phyloP scores from a whole-genome alignment of 2,329 filamentous ascomycete species.

The Penicillium thymicola region DNA sequence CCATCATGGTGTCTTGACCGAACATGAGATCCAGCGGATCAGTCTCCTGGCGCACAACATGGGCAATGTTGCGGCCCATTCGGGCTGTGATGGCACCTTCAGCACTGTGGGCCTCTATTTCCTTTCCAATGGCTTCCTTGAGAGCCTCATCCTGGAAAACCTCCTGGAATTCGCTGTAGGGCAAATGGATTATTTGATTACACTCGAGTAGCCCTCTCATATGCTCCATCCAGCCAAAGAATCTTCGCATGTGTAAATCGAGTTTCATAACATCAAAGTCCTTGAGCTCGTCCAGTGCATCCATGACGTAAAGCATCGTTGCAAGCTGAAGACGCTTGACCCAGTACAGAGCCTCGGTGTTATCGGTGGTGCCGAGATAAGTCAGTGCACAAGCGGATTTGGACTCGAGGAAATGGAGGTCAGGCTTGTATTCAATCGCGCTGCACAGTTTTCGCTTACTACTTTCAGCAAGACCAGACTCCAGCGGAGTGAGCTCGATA shows the following conservation, averaged over 20 bases:
- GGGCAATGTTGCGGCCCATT: constrained; percentile 31
- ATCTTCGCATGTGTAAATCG: constrained; percentile 28
- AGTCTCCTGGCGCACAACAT: constrained; percentile 26
- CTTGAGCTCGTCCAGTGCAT: constrained; percentile 25
- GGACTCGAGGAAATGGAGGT: constrained; percentile 23
- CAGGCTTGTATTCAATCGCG: constrained; percentile 27
- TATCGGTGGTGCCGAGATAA: not conserved
- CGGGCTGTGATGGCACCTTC: constrained; percentile 32
- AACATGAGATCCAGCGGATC: constrained; percentile 37
- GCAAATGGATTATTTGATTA: constrained; percentile 25
- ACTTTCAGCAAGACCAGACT: constrained; percentile 14
- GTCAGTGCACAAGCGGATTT: constrained; percentile 13
- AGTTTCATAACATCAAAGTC: constrained; percentile 13
- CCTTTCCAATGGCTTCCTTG: constrained; percentile 23
- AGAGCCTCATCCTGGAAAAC: constrained; percentile 15
- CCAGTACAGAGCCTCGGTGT: constrained; percentile 14
- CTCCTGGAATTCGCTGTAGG: constrained; percentile 21
- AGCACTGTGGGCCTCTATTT: constrained; percentile 22
- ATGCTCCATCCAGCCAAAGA: constrained; percentile 30
- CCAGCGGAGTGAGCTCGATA: constrained; percentile 29
- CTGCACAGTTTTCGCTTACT: constrained; percentile 23
- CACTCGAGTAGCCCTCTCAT: constrained; percentile 15
- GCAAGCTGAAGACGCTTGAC: constrained; percentile 29
- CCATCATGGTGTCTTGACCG: constrained; percentile 30
- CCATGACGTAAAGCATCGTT: constrained; percentile 28